Percentiles rank a stretch among this genome's conserved stretches.
Conservation (phyloP, 345 rosid genomes). For the Salix dunnii region DNA sequence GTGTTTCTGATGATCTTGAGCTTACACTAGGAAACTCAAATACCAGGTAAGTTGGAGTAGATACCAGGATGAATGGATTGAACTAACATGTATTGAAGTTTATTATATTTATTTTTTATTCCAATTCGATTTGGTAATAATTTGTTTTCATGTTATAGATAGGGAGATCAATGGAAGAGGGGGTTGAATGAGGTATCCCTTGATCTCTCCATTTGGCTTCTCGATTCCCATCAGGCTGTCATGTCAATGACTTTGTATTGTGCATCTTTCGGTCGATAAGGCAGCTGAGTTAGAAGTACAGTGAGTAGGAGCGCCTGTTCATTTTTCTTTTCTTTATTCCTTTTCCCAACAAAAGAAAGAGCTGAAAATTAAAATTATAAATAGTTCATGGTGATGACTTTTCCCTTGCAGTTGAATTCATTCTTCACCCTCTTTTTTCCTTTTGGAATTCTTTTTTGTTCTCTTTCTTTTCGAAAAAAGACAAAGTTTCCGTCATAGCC, state of each 20-base stretch:
- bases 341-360: slow-evolving; percentile 9
- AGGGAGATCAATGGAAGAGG: slow-evolving; percentile 14
- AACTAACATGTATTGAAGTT: neutral
- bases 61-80: neutral
- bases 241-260: slow-evolving; percentile 9
- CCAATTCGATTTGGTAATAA: neutral
- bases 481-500: slow-evolving; percentile 17
- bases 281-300: slow-evolving; percentile 35
- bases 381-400: slow-evolving; percentile 32
- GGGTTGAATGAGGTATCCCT: neutral
- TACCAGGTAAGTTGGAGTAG: slow-evolving; percentile 45
- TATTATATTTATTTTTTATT: neutral
- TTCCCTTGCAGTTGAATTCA: slow-evolving; percentile 24
- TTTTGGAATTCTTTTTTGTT: neutral
- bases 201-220: slow-evolving; percentile 18
- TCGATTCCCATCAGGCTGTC: slow-evolving; percentile 13
- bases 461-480: neutral
- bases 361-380: slow-evolving; percentile 31
- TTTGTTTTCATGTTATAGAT: slow-evolving; percentile 22
- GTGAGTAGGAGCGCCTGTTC: slow-evolving; percentile 31
- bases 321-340: neutral
- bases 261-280: slow-evolving; percentile 25
- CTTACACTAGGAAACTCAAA: slow-evolving; percentile 94
- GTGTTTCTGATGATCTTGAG: slow-evolving; percentile 90
- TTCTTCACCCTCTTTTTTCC: slow-evolving; percentile 5